phyloP scores from a whole-genome alignment of 2,329 filamentous ascomycete species.

The Arachnomyces sp. region DNA sequence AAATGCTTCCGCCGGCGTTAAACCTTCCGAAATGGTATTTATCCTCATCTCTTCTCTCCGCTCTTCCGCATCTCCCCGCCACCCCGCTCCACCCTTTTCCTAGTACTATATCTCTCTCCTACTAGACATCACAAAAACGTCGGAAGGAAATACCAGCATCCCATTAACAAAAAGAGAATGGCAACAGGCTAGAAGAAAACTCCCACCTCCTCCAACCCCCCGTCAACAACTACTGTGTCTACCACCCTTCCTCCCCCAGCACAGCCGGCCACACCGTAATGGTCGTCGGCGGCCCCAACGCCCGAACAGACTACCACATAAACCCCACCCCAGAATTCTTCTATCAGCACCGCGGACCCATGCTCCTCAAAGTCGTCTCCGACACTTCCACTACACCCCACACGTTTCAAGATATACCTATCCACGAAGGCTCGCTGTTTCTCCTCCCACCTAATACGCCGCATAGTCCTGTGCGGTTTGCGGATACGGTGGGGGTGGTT shows the following conservation, averaged over 20 bases:
- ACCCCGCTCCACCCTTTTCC: too few species aligned
- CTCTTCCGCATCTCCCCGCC: neutral
- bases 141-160: neutral
- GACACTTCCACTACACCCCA: slow-evolving; percentile 50
- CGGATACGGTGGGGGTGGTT: slow-evolving; percentile 87
- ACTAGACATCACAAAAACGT: neutral
- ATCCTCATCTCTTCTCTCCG: neutral
- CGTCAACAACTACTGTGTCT: slow-evolving; percentile 96
- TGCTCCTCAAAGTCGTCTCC: slow-evolving; percentile 80
- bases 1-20: slow-evolving; percentile 32
- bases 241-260: slow-evolving; percentile 58
- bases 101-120: neutral
- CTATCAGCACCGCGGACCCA: slow-evolving; percentile 89
- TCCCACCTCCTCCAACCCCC: slow-evolving; percentile 87
- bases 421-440: slow-evolving; percentile 90
- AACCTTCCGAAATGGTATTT: slow-evolving; percentile 41
- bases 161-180: neutral
- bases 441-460: slow-evolving; percentile 89
- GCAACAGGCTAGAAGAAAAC: slow-evolving; percentile 77
- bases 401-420: slow-evolving; percentile 74
- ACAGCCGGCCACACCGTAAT: slow-evolving; percentile 87
- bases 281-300: slow-evolving; percentile 94
- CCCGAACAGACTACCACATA: slow-evolving; percentile 96
- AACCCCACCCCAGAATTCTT: slow-evolving; percentile 96
- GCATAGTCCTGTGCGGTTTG: slow-evolving; percentile 90